phyloP scores from a whole-genome alignment of 164 flowering plant genomes.

The Euptelea pleiosperma region DNA sequence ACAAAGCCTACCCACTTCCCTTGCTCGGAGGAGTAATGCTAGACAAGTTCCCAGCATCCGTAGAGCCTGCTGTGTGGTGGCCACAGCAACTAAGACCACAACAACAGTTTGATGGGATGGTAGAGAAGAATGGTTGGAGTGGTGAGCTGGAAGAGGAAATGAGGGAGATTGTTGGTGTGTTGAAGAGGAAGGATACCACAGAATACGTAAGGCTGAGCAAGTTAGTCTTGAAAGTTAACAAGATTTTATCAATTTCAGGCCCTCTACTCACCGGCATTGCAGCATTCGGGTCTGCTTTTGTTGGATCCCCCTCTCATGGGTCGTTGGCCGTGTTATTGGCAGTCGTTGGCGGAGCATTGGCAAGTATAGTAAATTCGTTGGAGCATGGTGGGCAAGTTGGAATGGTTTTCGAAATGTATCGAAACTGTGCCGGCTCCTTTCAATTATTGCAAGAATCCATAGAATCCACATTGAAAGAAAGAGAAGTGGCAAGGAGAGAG shows the following conservation, averaged over 20 bases:
- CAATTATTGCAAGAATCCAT: constrained; percentile 34
- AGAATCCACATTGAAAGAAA: constrained; percentile 25
- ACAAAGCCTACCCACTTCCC: constrained; percentile 55
- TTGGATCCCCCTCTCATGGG: constrained; percentile 18
- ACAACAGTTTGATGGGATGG: background rate
- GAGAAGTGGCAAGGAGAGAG: constrained; percentile 35
- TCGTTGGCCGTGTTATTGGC: constrained; percentile 29
- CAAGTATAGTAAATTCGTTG: constrained; percentile 41
- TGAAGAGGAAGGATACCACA: constrained; percentile 29
- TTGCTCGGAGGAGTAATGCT: constrained; percentile 43
- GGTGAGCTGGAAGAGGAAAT: constrained; percentile 31
- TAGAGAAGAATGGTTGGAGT: constrained; percentile 39
- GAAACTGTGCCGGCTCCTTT: constrained; percentile 41
- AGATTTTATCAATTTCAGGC: constrained; percentile 26
- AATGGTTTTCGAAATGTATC: constrained; percentile 58
- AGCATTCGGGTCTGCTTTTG: constrained; percentile 27
- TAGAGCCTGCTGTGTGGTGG: constrained; percentile 52
- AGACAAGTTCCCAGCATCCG: constrained; percentile 43
- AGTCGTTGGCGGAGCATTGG: constrained; percentile 44
- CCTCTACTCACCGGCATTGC: constrained; percentile 39
- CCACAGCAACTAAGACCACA: constrained; percentile 9
- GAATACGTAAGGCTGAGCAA: constrained; percentile 37
- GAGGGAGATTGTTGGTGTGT: constrained; percentile 24
- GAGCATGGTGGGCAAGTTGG: constrained; percentile 73
- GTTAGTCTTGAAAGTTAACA: constrained; percentile 29